Evolutionary conservation across 129 eudicot genomes (phyloP).

Genomic region (Ambrosia trifida): DNA sequence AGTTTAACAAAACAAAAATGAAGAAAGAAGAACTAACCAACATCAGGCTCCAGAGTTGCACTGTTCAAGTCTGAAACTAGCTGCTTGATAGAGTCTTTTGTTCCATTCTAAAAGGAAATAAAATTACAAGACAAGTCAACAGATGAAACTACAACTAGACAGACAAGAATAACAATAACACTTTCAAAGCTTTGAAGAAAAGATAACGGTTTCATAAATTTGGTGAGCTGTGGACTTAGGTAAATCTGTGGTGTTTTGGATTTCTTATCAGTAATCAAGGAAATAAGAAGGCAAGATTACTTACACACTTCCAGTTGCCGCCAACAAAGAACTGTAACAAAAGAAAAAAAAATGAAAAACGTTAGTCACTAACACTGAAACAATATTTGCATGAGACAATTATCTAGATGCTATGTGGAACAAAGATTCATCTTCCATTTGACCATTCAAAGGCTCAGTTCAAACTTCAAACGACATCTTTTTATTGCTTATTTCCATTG

Average conservation of each 20-base stretch:
- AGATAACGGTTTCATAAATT: not conserved
- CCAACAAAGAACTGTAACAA: conserved; percentile 93
- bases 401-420: not conserved
- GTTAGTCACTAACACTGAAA: conserved; percentile 18
- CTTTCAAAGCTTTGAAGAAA: conserved; percentile 14
- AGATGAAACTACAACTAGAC: conserved; percentile 16
- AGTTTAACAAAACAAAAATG: conserved; percentile 16
- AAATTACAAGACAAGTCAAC: conserved; percentile 16
- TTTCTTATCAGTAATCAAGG: not conserved
- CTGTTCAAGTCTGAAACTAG: conserved; percentile 92
- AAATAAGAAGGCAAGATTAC: conserved; percentile 32
- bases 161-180: conserved; percentile 2
- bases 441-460: conserved; percentile 13
- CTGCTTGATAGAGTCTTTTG: conserved; percentile 91
- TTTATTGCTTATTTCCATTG: conserved; percentile 9
- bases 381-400: not conserved
- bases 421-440: conserved; percentile 3
- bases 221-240: conserved; percentile 3
- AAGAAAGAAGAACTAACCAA: conserved; percentile 63
- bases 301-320: conserved; percentile 99
- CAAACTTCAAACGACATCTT: conserved; percentile 8
- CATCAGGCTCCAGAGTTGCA: conserved; percentile 91
- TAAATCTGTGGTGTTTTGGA: not conserved
- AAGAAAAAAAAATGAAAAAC: conserved; percentile 15
- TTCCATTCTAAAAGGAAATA: conserved; percentile 65